phyloP scores from a whole-genome alignment of 2,329 filamentous ascomycete species.

The Neocatenulostroma microsporum region DNA sequence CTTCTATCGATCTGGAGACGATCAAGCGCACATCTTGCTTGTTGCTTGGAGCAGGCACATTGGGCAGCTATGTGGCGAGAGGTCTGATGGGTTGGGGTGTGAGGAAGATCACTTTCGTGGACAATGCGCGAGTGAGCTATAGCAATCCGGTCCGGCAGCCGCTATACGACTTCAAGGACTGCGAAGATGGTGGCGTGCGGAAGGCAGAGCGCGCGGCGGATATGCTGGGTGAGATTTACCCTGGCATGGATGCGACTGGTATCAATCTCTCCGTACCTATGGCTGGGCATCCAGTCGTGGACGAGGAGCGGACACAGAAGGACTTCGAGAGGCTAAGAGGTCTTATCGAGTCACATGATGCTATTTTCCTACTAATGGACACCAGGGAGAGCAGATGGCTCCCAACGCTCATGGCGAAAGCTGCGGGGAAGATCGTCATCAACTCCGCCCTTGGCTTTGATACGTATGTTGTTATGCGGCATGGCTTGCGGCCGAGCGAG shows the following conservation, averaged over 20 bases:
- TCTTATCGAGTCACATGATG: slow-evolving; percentile 79
- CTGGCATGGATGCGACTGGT: slow-evolving; percentile 74
- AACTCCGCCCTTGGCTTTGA: slow-evolving; percentile 96
- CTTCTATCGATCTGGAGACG: slow-evolving; percentile 73
- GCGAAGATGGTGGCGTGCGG: slow-evolving; percentile 69
- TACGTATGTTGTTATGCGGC: slow-evolving; percentile 94
- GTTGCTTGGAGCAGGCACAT: slow-evolving; percentile 81
- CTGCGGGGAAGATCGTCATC: slow-evolving; percentile 87
- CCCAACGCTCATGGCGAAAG: slow-evolving; percentile 92
- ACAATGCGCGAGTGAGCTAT: slow-evolving; percentile 87
- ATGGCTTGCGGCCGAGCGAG: slow-evolving; percentile 55
- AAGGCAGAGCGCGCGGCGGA: slow-evolving; percentile 78
- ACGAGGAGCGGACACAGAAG: slow-evolving; percentile 58
- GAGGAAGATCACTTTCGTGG: slow-evolving; percentile 88
- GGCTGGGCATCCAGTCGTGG: slow-evolving; percentile 80
- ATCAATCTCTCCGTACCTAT: slow-evolving; percentile 84
- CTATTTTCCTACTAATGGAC: slow-evolving; percentile 97
- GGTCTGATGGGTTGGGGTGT: slow-evolving; percentile 95
- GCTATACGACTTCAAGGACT: slow-evolving; percentile 84
- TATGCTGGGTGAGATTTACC: slow-evolving; percentile 77
- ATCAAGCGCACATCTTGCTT: slow-evolving; percentile 89
- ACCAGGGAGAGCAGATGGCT: slow-evolving; percentile 91
- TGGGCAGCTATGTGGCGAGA: slow-evolving; percentile 88
- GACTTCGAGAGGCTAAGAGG: slow-evolving; percentile 69
- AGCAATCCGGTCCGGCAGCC: slow-evolving; percentile 96